Evolutionary conservation across 2,329 filamentous ascomycete genomes (phyloP).

Genomic region (Cercospora nicotianae): DNA sequence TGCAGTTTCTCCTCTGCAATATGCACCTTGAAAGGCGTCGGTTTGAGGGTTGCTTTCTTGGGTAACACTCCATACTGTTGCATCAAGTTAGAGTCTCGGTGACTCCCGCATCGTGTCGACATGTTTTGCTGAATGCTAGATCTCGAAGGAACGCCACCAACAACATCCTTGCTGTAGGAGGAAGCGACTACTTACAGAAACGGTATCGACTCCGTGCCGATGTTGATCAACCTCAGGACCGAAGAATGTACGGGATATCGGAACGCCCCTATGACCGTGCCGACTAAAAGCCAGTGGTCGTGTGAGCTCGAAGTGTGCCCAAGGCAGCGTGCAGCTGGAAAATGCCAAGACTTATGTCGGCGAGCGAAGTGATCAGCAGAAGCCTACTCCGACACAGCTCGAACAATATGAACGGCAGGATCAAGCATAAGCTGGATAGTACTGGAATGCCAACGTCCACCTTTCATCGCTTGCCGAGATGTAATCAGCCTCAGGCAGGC

Average conservation of each 20-base stretch:
- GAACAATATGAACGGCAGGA: not conserved
- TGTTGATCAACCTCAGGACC: not conserved
- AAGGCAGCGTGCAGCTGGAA: not conserved
- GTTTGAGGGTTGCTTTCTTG: constrained; percentile 38
- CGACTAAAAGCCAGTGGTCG: not conserved
- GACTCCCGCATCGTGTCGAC: not conserved
- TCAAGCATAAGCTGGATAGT: not conserved
- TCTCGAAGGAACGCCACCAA: not conserved
- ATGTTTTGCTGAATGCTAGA: not conserved
- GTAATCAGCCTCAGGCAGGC: not conserved
- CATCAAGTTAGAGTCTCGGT: not conserved
- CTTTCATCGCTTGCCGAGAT: not conserved
- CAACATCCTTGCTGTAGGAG: not conserved
- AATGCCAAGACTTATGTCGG: not conserved
- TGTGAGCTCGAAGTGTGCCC: not conserved
- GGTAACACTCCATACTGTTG: constrained; percentile 32
- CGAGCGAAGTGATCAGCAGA: not conserved
- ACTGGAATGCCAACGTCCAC: not conserved
- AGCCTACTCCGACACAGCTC: not conserved
- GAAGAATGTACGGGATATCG: not conserved
- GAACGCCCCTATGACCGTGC: not conserved
- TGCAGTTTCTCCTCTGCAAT: constrained; percentile 46
- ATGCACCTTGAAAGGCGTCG: constrained; percentile 44
- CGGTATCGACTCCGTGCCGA: not conserved
- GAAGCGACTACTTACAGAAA: not conserved